These are phyloP conservation scores for Nematodospora valgi DNA, from an alignment of 805 yeast species.

Conservation along the genomic window DNA sequence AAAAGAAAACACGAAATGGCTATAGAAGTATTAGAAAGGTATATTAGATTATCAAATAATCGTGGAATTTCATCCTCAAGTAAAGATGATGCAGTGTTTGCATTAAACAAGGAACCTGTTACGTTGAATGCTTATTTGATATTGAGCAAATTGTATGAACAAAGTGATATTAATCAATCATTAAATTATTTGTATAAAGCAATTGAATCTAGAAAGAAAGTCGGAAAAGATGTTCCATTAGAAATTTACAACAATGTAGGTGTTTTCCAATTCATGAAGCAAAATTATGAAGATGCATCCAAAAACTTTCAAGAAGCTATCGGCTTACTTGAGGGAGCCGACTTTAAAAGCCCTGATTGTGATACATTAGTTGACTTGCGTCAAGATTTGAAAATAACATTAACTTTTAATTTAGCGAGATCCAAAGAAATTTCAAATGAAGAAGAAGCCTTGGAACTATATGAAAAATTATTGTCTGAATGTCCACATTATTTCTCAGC, in stretches of 20 bases:
- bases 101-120: conserved; percentile 49
- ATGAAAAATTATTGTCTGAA: conserved; percentile 51
- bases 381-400: conserved; percentile 28
- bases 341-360: conserved; percentile 42
- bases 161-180: conserved; percentile 59
- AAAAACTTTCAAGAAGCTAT: conserved; percentile 51
- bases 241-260: conserved; percentile 81
- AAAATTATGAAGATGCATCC: conserved; percentile 56
- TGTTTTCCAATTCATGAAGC: conserved; percentile 69
- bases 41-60: conserved; percentile 59
- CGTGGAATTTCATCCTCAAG: conserved; percentile 28
- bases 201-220: conserved; percentile 45
- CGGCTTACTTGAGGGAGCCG: conserved; percentile 29
- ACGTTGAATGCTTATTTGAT: conserved; percentile 63
- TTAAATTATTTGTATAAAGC: conserved; percentile 61
- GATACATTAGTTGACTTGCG: conserved; percentile 19
- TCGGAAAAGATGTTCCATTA: conserved; percentile 45
- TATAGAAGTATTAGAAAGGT: conserved; percentile 62
- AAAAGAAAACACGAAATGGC: conserved; percentile 49
- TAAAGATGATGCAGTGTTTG: conserved; percentile 17
- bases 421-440: conserved; percentile 49
- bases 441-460: conserved; percentile 42
- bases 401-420: conserved; percentile 73
- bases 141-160: conserved; percentile 69
- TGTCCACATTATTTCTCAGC: conserved; percentile 77